phyloP scores from a whole-genome alignment of 1,284 basidiomycete genomes.

The Hemileia vastatrix region DNA sequence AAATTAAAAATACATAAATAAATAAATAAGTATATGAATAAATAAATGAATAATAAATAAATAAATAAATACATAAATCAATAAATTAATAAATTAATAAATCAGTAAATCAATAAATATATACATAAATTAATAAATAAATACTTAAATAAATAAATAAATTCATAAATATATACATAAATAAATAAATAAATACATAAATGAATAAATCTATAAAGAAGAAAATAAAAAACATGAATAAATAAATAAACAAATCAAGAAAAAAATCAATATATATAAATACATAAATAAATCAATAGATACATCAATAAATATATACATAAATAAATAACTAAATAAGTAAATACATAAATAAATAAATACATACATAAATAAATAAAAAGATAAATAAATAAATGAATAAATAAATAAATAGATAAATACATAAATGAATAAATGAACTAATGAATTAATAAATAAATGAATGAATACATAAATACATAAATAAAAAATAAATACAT shows the following conservation, averaged over 20 bases:
- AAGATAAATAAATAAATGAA: neutral
- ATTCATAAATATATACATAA: neutral
- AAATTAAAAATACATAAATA: neutral
- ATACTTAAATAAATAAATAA: neutral
- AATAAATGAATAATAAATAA: neutral
- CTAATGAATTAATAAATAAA: neutral
- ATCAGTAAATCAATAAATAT: neutral
- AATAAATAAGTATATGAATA: neutral
- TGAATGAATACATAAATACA: neutral
- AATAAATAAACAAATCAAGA: neutral
- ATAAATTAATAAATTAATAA: neutral
- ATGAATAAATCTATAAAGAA: neutral
- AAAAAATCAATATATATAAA: neutral
- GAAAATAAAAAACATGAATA: neutral
- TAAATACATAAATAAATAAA: neutral
- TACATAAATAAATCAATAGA: neutral
- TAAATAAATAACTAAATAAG: neutral
- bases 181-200: neutral
- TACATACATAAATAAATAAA: neutral
- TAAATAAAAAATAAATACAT: neutral
- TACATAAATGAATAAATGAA: neutral
- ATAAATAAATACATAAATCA: neutral
- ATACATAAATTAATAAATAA: neutral
- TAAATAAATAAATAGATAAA: neutral
- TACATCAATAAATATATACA: neutral